These are phyloP conservation scores for Epichloe hybrida DNA, from an alignment of 2,329 filamentous ascomycete species.

Conservation along the genomic window DNA sequence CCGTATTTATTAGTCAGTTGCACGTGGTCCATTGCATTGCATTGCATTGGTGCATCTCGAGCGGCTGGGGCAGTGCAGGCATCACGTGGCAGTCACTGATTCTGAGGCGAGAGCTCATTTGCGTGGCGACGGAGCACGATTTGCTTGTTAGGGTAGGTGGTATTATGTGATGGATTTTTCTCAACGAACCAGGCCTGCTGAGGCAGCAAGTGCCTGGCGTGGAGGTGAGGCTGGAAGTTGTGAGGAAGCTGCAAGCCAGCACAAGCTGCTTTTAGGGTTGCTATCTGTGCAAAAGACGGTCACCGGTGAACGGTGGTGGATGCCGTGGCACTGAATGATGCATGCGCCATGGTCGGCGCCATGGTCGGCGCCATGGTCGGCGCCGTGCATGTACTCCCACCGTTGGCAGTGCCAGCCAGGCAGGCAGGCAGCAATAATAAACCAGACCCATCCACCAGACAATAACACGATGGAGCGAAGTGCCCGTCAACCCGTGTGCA, in stretches of 20 bases:
- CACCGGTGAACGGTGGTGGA: background rate
- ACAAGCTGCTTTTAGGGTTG: background rate
- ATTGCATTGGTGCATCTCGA: background rate
- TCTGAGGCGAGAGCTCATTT: background rate
- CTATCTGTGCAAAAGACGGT: background rate
- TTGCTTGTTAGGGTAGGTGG: too few relatives aligned
- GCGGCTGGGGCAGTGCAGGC: background rate
- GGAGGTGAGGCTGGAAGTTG: too few relatives aligned
- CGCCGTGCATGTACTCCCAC: background rate
- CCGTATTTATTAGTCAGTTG: background rate
- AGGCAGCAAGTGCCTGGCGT: too few relatives aligned
- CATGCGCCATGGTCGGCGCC: background rate
- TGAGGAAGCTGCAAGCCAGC: too few relatives aligned
- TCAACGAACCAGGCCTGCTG: too few relatives aligned
- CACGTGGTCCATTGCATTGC: conserved; percentile 1
- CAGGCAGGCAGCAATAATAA: too few relatives aligned
- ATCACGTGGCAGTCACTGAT: conserved; percentile 1
- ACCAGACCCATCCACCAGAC: too few relatives aligned
- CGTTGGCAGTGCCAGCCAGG: background rate
- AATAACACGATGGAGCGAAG: too few relatives aligned
- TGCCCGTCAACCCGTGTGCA: too few relatives aligned
- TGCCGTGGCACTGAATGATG: background rate
- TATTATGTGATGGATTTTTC: background rate
- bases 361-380: background rate
- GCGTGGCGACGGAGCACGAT: background rate